These are phyloP conservation scores for Gracilaria gracilis DNA, from an alignment of 23 red algal genomes.

Conservation along the genomic window DNA sequence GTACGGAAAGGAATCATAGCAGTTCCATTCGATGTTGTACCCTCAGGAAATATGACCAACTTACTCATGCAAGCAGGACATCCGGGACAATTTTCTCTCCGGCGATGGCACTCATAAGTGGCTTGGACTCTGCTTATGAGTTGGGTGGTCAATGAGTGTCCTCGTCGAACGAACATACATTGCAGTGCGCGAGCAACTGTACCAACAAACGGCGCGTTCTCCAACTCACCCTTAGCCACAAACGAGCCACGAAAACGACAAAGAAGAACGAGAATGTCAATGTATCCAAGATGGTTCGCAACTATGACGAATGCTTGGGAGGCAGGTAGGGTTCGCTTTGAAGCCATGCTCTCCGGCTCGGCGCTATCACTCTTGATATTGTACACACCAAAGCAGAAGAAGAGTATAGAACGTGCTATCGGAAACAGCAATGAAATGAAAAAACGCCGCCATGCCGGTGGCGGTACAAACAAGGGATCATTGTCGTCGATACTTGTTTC, in stretches of 20 bases:
- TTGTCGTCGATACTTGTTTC: not conserved
- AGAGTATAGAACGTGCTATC: slow-evolving; percentile 56
- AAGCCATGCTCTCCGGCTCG: not conserved
- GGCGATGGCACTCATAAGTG: slow-evolving; percentile 71
- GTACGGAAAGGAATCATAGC: slow-evolving; percentile 86
- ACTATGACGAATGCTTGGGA: slow-evolving; percentile 64
- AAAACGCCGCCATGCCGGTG: slow-evolving; percentile 49
- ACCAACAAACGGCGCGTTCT: slow-evolving; percentile 68
- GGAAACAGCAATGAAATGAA: slow-evolving; percentile 60
- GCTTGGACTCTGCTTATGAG: slow-evolving; percentile 61
- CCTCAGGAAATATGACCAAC: slow-evolving; percentile 91
- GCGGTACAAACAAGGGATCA: slow-evolving; percentile 56
- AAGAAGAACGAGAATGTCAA: slow-evolving; percentile 85
- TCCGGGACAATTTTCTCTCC: slow-evolving; percentile 54
- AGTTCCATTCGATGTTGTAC: slow-evolving; percentile 87
- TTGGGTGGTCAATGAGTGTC: slow-evolving; percentile 59
- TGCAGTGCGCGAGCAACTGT: slow-evolving; percentile 80
- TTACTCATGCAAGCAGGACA: slow-evolving; percentile 70
- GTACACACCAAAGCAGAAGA: slow-evolving; percentile 74
- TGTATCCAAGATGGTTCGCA: slow-evolving; percentile 82
- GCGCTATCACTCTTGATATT: slow-evolving; percentile 38
- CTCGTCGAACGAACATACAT: slow-evolving; percentile 81
- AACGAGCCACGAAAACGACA: slow-evolving; percentile 72
- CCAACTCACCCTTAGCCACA: slow-evolving; percentile 82
- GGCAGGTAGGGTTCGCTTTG: not conserved